A percentile compares a stretch with the other conserved stretches of the same genome.
Evolutionary conservation across 1,284 basidiomycete genomes (phyloP).

Genomic region (Heterobasidion occidentale): DNA sequence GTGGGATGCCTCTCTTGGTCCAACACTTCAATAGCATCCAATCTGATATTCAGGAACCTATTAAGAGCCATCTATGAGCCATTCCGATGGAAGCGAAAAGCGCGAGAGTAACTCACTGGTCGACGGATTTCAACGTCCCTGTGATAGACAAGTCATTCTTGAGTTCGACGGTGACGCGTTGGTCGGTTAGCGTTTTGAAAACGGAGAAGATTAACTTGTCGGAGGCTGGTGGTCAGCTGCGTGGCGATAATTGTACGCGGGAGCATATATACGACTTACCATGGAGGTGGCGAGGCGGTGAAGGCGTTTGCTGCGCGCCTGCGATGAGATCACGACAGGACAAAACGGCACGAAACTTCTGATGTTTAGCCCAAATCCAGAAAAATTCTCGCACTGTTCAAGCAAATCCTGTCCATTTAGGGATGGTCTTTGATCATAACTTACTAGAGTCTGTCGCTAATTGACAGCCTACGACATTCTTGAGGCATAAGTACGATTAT

Average conservation of each 20-base stretch:
- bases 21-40: slow-evolving; percentile 90
- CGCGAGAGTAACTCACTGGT: slow-evolving; percentile 65
- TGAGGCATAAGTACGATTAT: too few relatives aligned
- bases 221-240: neutral
- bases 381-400: too few relatives aligned
- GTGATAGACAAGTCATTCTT: slow-evolving; percentile 99
- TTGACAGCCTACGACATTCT: too few relatives aligned
- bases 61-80: neutral
- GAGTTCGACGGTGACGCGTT: slow-evolving; percentile 94
- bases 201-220: slow-evolving; percentile 94
- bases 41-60: slow-evolving; percentile 94
- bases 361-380: too few relatives aligned
- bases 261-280: neutral
- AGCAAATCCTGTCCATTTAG: too few relatives aligned
- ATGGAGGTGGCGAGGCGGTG: neutral
- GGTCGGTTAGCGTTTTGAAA: slow-evolving; percentile 98
- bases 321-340: too few relatives aligned
- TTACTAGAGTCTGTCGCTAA: too few relatives aligned
- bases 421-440: too few relatives aligned
- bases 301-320: too few relatives aligned
- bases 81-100: neutral
- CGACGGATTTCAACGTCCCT: slow-evolving; percentile 94
- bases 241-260: neutral
- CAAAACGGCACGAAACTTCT: too few relatives aligned
- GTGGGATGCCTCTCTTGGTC: slow-evolving; percentile 95